These are phyloP conservation scores for Yarrowia porcina DNA, from an alignment of 805 yeast species.

Conservation along the genomic window DNA sequence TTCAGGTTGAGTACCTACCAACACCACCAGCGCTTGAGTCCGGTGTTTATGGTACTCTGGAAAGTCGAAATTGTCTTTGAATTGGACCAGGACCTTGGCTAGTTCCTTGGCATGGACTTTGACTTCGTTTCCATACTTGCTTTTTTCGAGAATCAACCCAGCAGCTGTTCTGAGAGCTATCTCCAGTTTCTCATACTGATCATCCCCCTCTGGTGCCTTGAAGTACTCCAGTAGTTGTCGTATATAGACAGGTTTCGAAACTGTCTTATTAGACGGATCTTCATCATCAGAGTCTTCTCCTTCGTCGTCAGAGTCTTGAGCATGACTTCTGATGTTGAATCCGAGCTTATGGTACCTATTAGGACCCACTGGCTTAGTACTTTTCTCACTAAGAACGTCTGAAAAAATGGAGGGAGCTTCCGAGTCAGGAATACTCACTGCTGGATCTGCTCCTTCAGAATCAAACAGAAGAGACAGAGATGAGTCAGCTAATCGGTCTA, in stretches of 20 bases:
- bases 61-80: conserved; percentile 57
- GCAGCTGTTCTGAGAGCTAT: conserved; percentile 54
- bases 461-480: background rate
- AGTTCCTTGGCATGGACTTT: conserved; percentile 55
- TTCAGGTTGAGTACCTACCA: conserved; percentile 54
- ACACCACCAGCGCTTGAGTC: conserved; percentile 61
- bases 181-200: conserved; percentile 49
- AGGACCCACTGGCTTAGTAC: background rate
- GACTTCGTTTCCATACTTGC: conserved; percentile 58
- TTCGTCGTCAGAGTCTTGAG: conserved; percentile 43
- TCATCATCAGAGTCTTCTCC: conserved; percentile 29
- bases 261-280: conserved; percentile 42
- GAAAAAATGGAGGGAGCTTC: background rate
- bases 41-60: conserved; percentile 60
- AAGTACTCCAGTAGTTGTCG: conserved; percentile 66
- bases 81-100: conserved; percentile 48
- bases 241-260: conserved; percentile 60
- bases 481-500: background rate
- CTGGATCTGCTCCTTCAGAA: background rate
- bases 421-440: background rate
- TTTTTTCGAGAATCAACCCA: conserved; percentile 62
- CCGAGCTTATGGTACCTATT: conserved; percentile 25
- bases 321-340: conserved; percentile 33
- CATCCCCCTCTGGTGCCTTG: conserved; percentile 43
- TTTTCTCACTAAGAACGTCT: background rate